Evolutionary conservation across 2,329 filamentous ascomycete genomes (phyloP).

Genomic region (Colletotrichum graminicola): DNA sequence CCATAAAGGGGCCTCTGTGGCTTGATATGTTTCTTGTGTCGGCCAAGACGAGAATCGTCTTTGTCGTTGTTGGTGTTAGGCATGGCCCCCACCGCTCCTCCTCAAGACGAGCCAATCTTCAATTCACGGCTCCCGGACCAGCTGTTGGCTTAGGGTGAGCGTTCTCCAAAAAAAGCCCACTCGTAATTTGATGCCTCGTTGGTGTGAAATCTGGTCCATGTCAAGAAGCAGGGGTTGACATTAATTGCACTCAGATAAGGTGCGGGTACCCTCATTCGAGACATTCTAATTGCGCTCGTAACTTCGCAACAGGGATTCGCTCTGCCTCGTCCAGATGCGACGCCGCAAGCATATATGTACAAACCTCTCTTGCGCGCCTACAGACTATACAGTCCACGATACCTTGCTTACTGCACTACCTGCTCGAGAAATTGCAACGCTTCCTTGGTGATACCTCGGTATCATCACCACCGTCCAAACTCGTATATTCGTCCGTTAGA

Average conservation of each 20-base stretch:
- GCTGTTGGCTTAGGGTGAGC: not conserved
- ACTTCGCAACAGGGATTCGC: not conserved
- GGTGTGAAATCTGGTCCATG: not conserved
- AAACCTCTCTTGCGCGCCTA: not conserved
- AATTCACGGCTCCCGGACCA: not conserved
- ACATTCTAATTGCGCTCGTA: not conserved
- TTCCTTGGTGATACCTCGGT: not conserved
- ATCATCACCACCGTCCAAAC: conserved; percentile 14
- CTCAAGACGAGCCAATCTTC: not conserved
- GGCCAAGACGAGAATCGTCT: not conserved
- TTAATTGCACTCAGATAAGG: not conserved
- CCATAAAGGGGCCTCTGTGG: not conserved
- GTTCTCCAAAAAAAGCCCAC: not conserved
- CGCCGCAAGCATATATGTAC: not conserved
- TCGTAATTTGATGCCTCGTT: conserved; percentile 2
- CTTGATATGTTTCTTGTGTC: not conserved
- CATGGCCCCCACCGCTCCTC: not conserved
- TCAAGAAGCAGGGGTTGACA: not conserved
- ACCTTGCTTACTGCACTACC: not conserved
- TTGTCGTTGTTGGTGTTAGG: not conserved
- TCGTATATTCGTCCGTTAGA: not conserved
- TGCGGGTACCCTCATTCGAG: not conserved
- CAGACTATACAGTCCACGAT: not conserved
- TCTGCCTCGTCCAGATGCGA: not conserved
- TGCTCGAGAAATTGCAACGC: not conserved